Conservation (phyloP, 345 rosid species). For the Excoecaria agallocha region DNA sequence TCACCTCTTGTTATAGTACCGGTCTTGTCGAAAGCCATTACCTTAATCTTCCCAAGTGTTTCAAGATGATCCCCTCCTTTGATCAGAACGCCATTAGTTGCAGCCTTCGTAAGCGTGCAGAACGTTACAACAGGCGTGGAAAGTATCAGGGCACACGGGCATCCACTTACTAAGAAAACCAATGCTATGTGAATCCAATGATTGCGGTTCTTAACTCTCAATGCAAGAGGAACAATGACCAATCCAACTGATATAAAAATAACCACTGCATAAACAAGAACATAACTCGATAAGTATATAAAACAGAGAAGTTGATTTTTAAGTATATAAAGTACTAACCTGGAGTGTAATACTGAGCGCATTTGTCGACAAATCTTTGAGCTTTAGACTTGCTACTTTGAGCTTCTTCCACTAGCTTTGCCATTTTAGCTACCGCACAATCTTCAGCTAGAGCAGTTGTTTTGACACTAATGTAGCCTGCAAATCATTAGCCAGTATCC, state of each 20-base stretch:
- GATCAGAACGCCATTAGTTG: slow-evolving; percentile 72
- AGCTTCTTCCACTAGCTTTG: slow-evolving; percentile 92
- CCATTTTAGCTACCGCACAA: slow-evolving; percentile 82
- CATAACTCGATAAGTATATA: neutral
- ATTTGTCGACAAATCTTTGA: slow-evolving; percentile 70
- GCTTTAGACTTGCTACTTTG: slow-evolving; percentile 74
- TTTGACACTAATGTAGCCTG: slow-evolving; percentile 70
- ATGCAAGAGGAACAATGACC: slow-evolving; percentile 52
- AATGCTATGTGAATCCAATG: slow-evolving; percentile 78
- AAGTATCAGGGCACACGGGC: slow-evolving; percentile 88
- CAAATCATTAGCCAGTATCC: neutral
- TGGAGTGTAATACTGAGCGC: slow-evolving; percentile 81
- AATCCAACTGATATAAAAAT: slow-evolving; percentile 51
- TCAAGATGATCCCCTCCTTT: slow-evolving; percentile 87
- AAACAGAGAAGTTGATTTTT: too few species aligned
- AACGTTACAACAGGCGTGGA: slow-evolving; percentile 92
- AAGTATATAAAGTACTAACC: slow-evolving; percentile 35
- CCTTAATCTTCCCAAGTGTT: slow-evolving; percentile 64
- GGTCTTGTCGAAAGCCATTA: slow-evolving; percentile 80
- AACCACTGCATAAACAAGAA: slow-evolving; percentile 40
- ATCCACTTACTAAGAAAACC: slow-evolving; percentile 85
- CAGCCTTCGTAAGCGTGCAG: slow-evolving; percentile 88
- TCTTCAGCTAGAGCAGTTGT: slow-evolving; percentile 84
- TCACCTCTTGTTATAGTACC: slow-evolving; percentile 92
- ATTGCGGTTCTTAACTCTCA: slow-evolving; percentile 36